Evolutionary conservation across 1,284 basidiomycete genomes (phyloP), one percentile per base, ranked within the genome.

Genomic region (Sphagnurus paluster): DNA sequence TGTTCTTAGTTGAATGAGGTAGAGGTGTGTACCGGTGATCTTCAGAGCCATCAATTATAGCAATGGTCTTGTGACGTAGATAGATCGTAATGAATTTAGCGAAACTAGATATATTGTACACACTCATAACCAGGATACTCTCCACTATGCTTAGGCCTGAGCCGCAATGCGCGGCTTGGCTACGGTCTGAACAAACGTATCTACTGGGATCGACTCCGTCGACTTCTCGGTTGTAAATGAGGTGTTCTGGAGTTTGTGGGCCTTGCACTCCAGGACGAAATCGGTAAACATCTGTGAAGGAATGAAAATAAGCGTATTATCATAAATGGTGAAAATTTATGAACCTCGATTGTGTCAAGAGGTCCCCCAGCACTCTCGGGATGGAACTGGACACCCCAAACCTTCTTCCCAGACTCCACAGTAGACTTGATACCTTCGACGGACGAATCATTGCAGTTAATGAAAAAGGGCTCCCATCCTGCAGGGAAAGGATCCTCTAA

Each of bases 381-480:
- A 67, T 97, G 94, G 83, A 97, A 98, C 64, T 98, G 93, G 14
- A 95, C 92, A 55, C 94, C 95, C 92, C 93, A 97, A 24, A 98
- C 79, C 56, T 84, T 86, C 70, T 87, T 92, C 46, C 92, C 92
- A 26, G 90, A 93, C 17, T 86, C 86, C 0, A 73, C 64, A 1
- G 94, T 95, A 8, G 92, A 93, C 71, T 94, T 96, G 76, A 98
- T 96, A 30, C 94, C 94, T 64, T 97, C 94, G n/a, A 96, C 92
- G 1, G 91, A 95, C 16, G 93, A 95, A 69, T 96, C 90, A 64
- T 97, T 97, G 71, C 91, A 96, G 71, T 97, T 97, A 73, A 97
- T 94, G 75, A 97, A 97, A 79, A 95, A 96, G 0, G 93, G 93
- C 56, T 95, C 93, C 93, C 92, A 98, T 17, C 93, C 95, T 49